Evolutionary conservation across 2,329 filamentous ascomycete species (phyloP), one percentile per base, ranked within the genome.

Genomic region (Nemania diffusa): DNA sequence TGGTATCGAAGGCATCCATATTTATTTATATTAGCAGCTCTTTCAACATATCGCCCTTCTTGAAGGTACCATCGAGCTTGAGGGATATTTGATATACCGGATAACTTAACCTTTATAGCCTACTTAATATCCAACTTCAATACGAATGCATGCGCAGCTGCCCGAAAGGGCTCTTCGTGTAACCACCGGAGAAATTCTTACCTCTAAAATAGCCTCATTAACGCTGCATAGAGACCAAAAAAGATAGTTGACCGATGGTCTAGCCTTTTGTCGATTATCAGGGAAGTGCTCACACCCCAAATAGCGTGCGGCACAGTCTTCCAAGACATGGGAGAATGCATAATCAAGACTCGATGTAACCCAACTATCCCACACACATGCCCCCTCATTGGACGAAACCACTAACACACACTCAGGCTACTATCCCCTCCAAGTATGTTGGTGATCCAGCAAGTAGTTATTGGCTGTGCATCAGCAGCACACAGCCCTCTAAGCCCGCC

Each of bases 181-280:
- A 32, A 53, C 52, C 46, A 24, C n/a, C 17, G 22, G 20, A 53
- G 5, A 48, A 55, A 37, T 27, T 15, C 24, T 26, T 40, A 48
- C 57, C 42, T 55, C 51, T 37, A 22, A 60, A 27, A 56, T 42
- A 32, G 20, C 37, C 13, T 17, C 11, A n/a, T 50, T 44, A 8
- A 5, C 37, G 42, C 60, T 57, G 61, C 51, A 53, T 34, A 42
- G 7, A 40, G 51, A 62, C 60, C 20, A 46, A 64, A 69, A 40
- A 29, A 53, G 60, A 64, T 17, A 44, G 46, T 61, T 51, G 48
- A 55, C 62, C 62, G 68, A 66, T 68, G 56, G 17, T 29, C 65
- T 62, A 32, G 65, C 44, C 65, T 65, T 65, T 63, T 32, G 27
- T 42, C 65, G 55, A 68, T 68, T 58, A 46, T n/a, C 56, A 34